phyloP scores from a whole-genome alignment of 2,329 filamentous ascomycete species.

The Cladophialophora chaetospira region DNA sequence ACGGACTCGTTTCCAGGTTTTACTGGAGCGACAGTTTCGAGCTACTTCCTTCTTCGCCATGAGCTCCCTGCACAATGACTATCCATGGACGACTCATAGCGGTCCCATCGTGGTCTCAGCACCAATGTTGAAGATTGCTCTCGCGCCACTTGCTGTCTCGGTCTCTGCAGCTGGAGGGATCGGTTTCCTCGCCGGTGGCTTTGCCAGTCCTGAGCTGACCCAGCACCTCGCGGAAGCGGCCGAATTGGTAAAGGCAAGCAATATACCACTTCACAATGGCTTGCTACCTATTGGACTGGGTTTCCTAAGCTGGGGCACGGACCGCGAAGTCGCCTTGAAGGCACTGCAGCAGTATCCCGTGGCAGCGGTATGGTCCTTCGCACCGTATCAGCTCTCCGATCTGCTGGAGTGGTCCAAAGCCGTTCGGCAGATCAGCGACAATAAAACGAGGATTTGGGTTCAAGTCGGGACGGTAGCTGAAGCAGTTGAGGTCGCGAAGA shows the following conservation, averaged over 20 bases:
- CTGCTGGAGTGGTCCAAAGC: constrained; percentile 47
- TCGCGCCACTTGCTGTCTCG: constrained; percentile 59
- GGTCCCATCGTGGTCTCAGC: constrained; percentile 62
- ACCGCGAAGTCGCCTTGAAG: constrained; percentile 36
- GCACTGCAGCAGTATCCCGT: constrained; percentile 39
- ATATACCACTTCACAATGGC: constrained; percentile 17
- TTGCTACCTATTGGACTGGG: constrained; percentile 45
- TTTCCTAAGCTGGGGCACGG: constrained; percentile 43
- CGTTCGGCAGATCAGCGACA: constrained; percentile 45
- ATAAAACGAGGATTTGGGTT: constrained; percentile 53
- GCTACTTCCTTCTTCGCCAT: not conserved
- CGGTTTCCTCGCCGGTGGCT: constrained; percentile 63
- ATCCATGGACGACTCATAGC: constrained; percentile 57
- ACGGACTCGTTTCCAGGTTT: too few species aligned
- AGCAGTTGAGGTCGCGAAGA: constrained; percentile 46
- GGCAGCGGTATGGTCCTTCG: constrained; percentile 47
- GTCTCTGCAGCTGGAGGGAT: constrained; percentile 59
- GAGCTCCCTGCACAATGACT: constrained; percentile 39
- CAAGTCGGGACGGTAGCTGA: constrained; percentile 55
- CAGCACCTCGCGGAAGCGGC: constrained; percentile 36
- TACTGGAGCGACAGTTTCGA: too few species aligned
- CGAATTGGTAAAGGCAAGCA: constrained; percentile 31
- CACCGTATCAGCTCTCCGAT: constrained; percentile 38
- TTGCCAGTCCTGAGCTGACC: constrained; percentile 38
- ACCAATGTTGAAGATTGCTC: constrained; percentile 69